Evolutionary conservation across 2,329 filamentous ascomycete genomes (phyloP).

Genomic region (Cytospora mali): DNA sequence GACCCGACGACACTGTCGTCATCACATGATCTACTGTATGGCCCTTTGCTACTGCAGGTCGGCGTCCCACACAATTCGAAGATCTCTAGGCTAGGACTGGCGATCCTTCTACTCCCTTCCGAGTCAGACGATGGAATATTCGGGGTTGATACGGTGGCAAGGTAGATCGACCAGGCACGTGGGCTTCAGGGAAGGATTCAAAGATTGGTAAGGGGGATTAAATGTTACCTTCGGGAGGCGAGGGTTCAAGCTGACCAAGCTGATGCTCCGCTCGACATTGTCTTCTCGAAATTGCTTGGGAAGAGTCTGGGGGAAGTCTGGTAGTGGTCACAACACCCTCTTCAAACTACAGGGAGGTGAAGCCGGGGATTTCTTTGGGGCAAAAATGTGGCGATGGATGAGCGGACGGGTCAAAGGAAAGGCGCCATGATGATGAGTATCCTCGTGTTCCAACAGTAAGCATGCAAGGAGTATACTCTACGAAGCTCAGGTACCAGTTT

Average conservation of each 20-base stretch:
- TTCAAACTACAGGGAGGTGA: not conserved
- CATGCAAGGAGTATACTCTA: not conserved
- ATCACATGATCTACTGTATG: conserved; percentile 4
- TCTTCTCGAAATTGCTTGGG: not conserved
- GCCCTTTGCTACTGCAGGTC: not conserved
- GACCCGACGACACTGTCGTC: not conserved
- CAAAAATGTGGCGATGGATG: not conserved
- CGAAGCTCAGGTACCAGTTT: not conserved
- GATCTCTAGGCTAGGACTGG: not conserved
- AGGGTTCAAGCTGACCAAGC: not conserved
- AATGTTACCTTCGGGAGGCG: conserved; percentile 4
- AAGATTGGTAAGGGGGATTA: not conserved
- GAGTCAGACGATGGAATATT: not conserved
- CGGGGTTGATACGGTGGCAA: not conserved
- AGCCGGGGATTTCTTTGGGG: not conserved
- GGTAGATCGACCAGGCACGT: not conserved
- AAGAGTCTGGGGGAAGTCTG: not conserved
- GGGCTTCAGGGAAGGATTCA: not conserved
- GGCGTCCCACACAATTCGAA: not conserved
- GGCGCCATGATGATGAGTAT: not conserved
- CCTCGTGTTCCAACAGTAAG: not conserved
- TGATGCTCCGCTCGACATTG: not conserved
- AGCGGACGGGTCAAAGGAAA: not conserved
- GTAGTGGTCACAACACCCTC: not conserved
- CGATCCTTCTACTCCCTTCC: not conserved